Base-by-base conservation (phyloP, 2,329 filamentous ascomycete genomes). In the Clonostachys byssicola region DNA sequence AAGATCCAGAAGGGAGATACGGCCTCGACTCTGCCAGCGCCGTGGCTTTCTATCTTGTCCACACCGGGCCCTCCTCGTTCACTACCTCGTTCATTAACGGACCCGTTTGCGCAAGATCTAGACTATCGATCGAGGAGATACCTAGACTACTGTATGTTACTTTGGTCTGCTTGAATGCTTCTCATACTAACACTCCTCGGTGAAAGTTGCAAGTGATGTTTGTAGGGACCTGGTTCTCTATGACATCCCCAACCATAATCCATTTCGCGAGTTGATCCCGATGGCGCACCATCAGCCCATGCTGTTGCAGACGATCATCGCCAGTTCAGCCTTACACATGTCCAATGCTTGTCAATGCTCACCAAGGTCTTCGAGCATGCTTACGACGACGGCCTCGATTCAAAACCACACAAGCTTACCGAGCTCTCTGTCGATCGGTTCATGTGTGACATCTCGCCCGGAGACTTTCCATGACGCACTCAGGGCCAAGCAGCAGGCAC, bases 181-280 rank as follows among this genome's bases (percentile, higher is more conserved):
- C 6, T 30, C 16, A 30, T 12, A 17, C 18, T 30, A 14, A 43
- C 20, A 23, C 20, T 43, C 16, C 10, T 20, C n/a, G 8, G 2
- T 23, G 18, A 40, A 45, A 76, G 66, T 75, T 65, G 60, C 70
- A 57, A 56, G 68, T 49, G 61, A 73, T 45, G 65, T 83, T 47
- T 81, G 77, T 59, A 71, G 73, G 57, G 78, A 81, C 53, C 69
- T 82, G 42, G 72, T 77, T 39, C 65, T 72, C 46, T 68, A 74
- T 53, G 74, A 77, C 57, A 64, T 64, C 4, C 66, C 67, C 6
- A 65, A 64, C 38, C 63, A 58, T 49, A 77, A 78, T 47, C 74
- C 73, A 5, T 77, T 77, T 46, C 67, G 71, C 46, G 68, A 75
- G 52, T 62, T 77, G 17, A 65, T 77, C 40, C 73, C 74, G 5